Evolutionary conservation across 73 alveolate genomes (phyloP), one percentile per base, ranked within the genome.

Genomic region (Paramecium sexaurelia): DNA sequence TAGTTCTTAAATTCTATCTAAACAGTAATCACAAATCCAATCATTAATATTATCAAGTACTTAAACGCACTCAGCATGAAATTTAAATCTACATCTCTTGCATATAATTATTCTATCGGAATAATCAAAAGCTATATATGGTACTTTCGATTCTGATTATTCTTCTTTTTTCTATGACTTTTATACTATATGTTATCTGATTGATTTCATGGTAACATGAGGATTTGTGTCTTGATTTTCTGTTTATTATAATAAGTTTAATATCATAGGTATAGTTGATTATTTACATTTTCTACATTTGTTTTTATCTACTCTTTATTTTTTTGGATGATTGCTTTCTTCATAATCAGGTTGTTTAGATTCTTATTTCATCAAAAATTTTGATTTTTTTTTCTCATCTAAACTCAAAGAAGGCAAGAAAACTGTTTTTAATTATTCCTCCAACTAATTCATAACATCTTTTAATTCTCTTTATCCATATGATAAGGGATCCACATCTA

Each of bases 81-180:
- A 78, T n/a, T 78, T 78, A 61, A 78, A 78, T 43, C 90, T 78
- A 37, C 90, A 78, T 26, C 90, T 78, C 20, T 78, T 78, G 41
- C 90, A 78, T 9, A 78, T 78, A 17, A 78, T 61, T 13, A 78
- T 78, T 78, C 71, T 6, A 22, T 39, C 90, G 8, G 90, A 78
- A 45, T 78, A 78, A 40, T 78, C 90, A 43, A 78, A 78, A 13
- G 90, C 90, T 2, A 78, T 78, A 78, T 78, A 78, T 13, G 90
- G 90, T 7, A 78, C 73, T 78, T 78, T 78, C 8, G 43, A 40
- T 39, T 78, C 90, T 24, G 90, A 78, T 78, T 41, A 40, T 41
- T 78, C 90, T 41, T 78, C 73, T 43, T 39, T 78, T 45, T 78
- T 78, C 71, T 37, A 40, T 45, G 43, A 78, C 17, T 71, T 71